These are phyloP conservation scores for Zymoseptoria brevis DNA, from an alignment of 2,329 filamentous ascomycete genomes.

Conservation along the genomic window DNA sequence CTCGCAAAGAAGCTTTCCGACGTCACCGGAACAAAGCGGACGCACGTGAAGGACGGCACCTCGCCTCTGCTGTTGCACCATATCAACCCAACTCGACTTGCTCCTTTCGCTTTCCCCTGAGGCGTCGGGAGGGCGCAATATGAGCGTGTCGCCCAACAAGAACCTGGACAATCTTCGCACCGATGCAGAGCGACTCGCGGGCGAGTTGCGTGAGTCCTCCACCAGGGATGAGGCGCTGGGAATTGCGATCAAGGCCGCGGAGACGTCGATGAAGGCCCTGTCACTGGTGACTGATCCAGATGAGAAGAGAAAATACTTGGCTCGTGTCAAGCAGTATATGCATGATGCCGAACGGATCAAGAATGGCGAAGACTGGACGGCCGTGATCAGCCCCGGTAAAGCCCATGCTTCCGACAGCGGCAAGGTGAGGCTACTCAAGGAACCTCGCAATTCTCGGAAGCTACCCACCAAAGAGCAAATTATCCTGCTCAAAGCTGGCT, in stretches of 20 bases:
- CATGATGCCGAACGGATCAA: slow-evolving; percentile 71
- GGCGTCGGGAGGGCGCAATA: slow-evolving; percentile 1
- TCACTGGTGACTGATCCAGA: slow-evolving; percentile 50
- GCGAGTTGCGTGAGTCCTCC: slow-evolving; percentile 16
- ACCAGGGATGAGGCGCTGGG: slow-evolving; percentile 55
- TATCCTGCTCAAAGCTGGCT: slow-evolving; percentile 68
- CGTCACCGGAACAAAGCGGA: not conserved
- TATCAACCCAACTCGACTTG: not conserved
- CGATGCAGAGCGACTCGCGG: slow-evolving; percentile 16
- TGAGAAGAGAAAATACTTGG: slow-evolving; percentile 59
- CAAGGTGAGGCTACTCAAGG: slow-evolving; percentile 32
- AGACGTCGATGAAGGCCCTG: slow-evolving; percentile 73
- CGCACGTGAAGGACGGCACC: not conserved
- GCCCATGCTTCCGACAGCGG: not conserved
- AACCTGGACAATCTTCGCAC: slow-evolving; percentile 17
- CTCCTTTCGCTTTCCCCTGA: not conserved
- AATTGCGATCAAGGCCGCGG: slow-evolving; percentile 67
- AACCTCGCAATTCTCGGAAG: slow-evolving; percentile 53
- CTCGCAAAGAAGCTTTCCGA: not conserved
- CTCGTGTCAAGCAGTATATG: slow-evolving; percentile 62
- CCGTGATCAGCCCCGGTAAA: slow-evolving; percentile 3
- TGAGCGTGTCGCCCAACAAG: slow-evolving; percentile 8
- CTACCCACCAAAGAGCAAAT: slow-evolving; percentile 65
- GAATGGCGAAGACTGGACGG: slow-evolving; percentile 23
- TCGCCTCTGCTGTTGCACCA: not conserved